These are phyloP conservation scores for Lasiodiplodia hormozganensis DNA, from an alignment of 2,329 filamentous ascomycete genomes.

Conservation along the genomic window DNA sequence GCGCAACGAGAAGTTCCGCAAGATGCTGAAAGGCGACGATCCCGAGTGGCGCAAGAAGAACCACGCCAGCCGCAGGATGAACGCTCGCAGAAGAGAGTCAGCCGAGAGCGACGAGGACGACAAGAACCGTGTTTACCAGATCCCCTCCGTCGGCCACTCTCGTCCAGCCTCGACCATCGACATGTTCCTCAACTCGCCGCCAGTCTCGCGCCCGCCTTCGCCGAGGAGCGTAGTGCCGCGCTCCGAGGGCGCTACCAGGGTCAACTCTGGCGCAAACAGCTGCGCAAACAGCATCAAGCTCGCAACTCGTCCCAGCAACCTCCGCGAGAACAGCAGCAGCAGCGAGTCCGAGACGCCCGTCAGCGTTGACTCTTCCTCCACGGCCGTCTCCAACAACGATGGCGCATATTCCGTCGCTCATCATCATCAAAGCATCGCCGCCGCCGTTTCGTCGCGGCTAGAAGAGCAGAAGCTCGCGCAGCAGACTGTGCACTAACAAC, in stretches of 20 bases:
- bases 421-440: constrained; percentile 22
- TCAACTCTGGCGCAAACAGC: constrained; percentile 35
- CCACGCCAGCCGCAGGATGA: background rate
- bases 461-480: constrained; percentile 21
- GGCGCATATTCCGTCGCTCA: background rate
- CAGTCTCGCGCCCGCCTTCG: constrained; percentile 15
- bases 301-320: constrained; percentile 7
- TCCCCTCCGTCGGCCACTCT: constrained; percentile 17
- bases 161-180: constrained; percentile 24
- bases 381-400: background rate
- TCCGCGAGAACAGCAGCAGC: constrained; percentile 8
- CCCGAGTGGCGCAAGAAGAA: constrained; percentile 37
- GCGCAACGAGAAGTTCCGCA: constrained; percentile 46
- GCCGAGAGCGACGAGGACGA: constrained; percentile 23
- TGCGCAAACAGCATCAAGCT: constrained; percentile 29
- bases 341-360: background rate
- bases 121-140: constrained; percentile 15
- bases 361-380: background rate
- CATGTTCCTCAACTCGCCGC: constrained; percentile 9
- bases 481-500: constrained; percentile 10
- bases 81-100: background rate
- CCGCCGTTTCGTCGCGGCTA: constrained; percentile 23
- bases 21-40: constrained; percentile 48
- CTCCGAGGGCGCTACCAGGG: constrained; percentile 34
- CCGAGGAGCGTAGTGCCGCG: background rate